A percentile compares a stretch with the other conserved stretches of the same genome.
Evolutionary conservation across 2,329 filamentous ascomycete genomes (phyloP).

Genomic region (Verticillium nubilum): DNA sequence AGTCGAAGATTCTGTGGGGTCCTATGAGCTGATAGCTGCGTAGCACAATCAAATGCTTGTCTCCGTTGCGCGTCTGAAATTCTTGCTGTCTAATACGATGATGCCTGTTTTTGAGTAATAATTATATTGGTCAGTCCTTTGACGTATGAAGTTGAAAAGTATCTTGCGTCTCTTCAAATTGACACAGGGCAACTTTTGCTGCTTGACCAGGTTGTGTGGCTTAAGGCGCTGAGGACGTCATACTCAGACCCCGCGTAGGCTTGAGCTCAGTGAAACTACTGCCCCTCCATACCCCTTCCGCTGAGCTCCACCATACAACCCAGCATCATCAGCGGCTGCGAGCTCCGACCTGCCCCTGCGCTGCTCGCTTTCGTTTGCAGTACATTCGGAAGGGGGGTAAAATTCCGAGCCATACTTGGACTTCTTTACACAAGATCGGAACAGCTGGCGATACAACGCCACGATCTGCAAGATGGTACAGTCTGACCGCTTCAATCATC

Average conservation of each 20-base stretch:
- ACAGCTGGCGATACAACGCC: slow-evolving; percentile 3
- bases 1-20: too few relatives aligned
- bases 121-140: too few relatives aligned
- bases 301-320: neutral
- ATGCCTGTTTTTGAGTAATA: too few relatives aligned
- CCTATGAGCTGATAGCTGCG: too few relatives aligned
- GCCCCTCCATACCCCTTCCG: neutral
- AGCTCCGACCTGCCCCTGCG: neutral
- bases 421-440: too few relatives aligned
- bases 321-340: neutral
- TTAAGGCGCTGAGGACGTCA: neutral
- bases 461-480: neutral
- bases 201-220: too few relatives aligned
- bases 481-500: neutral
- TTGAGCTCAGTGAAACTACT: neutral
- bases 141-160: too few relatives aligned
- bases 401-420: neutral
- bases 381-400: neutral
- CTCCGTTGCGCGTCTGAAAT: too few relatives aligned
- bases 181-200: too few relatives aligned
- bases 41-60: too few relatives aligned
- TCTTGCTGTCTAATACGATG: too few relatives aligned
- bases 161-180: too few relatives aligned
- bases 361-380: neutral
- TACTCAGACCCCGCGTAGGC: neutral